Evolutionary conservation across 306 rosid genomes (phyloP).

Genomic region (Vachellia collinsii): DNA sequence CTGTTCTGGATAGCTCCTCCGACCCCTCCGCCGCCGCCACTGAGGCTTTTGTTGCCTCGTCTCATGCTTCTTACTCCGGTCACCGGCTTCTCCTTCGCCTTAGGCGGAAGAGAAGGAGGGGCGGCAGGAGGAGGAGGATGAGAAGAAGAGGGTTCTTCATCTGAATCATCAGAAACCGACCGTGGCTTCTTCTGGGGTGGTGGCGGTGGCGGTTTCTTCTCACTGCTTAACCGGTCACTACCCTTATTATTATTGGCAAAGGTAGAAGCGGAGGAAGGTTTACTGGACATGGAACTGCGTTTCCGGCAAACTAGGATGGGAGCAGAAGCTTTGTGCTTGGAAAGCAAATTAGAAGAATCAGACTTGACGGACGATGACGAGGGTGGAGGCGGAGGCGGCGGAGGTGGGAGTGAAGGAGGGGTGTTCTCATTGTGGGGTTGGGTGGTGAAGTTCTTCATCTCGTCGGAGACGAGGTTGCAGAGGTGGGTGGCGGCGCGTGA

Average conservation of each 20-base stretch:
- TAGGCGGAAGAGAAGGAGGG: constrained; percentile 25
- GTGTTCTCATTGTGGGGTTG: constrained; percentile 37
- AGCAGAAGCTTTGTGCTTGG: constrained; percentile 59
- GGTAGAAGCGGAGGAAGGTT: constrained; percentile 48
- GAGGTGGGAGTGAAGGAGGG: constrained; percentile 32
- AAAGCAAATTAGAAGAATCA: constrained; percentile 44
- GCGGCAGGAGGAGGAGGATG: background rate
- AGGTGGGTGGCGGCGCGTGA: constrained; percentile 53
- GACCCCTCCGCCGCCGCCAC: background rate
- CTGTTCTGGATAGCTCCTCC: constrained; percentile 40
- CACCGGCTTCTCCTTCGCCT: constrained; percentile 62
- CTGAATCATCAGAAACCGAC: constrained; percentile 42
- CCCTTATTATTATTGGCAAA: constrained; percentile 50
- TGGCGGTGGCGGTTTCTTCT: constrained; percentile 46
- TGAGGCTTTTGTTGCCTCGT: constrained; percentile 53
- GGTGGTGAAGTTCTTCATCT: constrained; percentile 45
- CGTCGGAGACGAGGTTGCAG: constrained; percentile 41
- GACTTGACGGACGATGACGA: constrained; percentile 40
- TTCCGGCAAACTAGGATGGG: constrained; percentile 86
- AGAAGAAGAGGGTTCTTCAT: constrained; percentile 46
- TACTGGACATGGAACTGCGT: constrained; percentile 55
- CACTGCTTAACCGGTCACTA: constrained; percentile 42
- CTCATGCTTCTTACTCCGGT: constrained; percentile 77
- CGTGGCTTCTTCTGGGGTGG: constrained; percentile 42
- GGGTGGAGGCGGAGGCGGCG: constrained; percentile 34